Evolutionary conservation across 345 rosid species (phyloP).

Genomic region (Syzygium aromaticum): DNA sequence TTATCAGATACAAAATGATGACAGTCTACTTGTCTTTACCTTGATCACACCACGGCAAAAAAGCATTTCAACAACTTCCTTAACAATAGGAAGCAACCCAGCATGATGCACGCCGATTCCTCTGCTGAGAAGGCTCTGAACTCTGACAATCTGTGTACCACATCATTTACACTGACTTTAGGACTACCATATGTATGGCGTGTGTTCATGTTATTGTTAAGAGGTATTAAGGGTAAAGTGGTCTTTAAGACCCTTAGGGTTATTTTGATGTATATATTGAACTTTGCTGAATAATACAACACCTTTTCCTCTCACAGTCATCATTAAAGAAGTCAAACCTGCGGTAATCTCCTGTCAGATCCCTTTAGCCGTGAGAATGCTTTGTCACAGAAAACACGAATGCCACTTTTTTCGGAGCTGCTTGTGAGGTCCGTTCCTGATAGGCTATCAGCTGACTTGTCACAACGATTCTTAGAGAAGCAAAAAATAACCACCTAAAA

Average conservation of each 20-base stretch:
- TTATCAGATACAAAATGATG: background rate
- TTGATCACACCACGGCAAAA: constrained; percentile 96
- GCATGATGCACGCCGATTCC: constrained; percentile 99
- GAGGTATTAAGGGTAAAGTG: no score
- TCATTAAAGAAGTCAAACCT: constrained; percentile 37
- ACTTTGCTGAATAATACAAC: no score
- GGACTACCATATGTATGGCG: background rate
- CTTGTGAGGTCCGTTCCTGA: constrained; percentile 72
- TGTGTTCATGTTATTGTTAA: background rate
- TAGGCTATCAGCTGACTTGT: constrained; percentile 74
- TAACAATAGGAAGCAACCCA: constrained; percentile 96
- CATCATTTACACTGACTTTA: constrained; percentile 12
- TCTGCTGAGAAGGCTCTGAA: constrained; percentile 77
- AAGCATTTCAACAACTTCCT: constrained; percentile 98
- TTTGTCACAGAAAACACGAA: constrained; percentile 85
- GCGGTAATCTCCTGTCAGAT: constrained; percentile 90
- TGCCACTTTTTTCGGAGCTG: constrained; percentile 80
- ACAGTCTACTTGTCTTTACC: constrained; percentile 31
- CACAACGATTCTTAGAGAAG: constrained; percentile 94
- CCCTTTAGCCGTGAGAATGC: constrained; percentile 95
- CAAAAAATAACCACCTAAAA: constrained; percentile 82
- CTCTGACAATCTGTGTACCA: constrained; percentile 67
- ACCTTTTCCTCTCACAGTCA: no score
- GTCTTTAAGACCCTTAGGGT: no score
- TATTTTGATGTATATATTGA: no score